Conservation (phyloP, 1,284 basidiomycete species). For the Sparassis latifolia region DNA sequence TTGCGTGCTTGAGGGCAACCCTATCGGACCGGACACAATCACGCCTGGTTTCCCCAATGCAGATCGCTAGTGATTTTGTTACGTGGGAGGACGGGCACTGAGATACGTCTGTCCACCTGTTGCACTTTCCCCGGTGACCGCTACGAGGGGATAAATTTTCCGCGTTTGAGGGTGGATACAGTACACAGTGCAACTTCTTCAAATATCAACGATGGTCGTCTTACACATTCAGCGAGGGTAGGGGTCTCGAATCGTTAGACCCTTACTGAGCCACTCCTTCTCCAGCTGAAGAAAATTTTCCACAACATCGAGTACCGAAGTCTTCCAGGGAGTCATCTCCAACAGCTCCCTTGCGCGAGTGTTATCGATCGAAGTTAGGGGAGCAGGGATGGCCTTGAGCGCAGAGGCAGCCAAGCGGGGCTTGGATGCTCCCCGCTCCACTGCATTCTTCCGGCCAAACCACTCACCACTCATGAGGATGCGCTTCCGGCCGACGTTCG, state of each 20-base stretch:
- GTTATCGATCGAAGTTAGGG: slow-evolving; percentile 10
- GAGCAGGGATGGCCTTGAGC: slow-evolving; percentile 2
- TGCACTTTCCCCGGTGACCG: no score
- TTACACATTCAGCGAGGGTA: no score
- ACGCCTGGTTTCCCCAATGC: no score
- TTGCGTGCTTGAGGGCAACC: no score
- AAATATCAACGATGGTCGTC: no score
- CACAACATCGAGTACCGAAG: slow-evolving; percentile 17
- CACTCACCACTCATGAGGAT: slow-evolving; percentile 16
- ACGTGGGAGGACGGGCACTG: no score
- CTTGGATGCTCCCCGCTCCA: slow-evolving; percentile 18
- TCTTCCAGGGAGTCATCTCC: slow-evolving; percentile 14
- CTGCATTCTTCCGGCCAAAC: slow-evolving; percentile 14
- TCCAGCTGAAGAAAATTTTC: slow-evolving; percentile 18
- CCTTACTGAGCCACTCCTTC: slow-evolving; percentile 15
- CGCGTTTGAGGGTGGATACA: no score
- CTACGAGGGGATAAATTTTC: no score
- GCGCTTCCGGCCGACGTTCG: slow-evolving; percentile 15
- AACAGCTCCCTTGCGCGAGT: slow-evolving; percentile 15
- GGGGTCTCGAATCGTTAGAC: slow-evolving; percentile 1
- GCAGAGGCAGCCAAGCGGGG: slow-evolving; percentile 10
- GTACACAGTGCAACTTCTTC: no score
- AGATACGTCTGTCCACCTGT: no score
- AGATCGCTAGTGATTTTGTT: no score
- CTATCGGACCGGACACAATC: no score